Percentiles rank a stretch among this genome's conserved stretches.
Evolutionary conservation across 768 basidiomycete species (phyloP).

Genomic region (Pleurotus eryngii): DNA sequence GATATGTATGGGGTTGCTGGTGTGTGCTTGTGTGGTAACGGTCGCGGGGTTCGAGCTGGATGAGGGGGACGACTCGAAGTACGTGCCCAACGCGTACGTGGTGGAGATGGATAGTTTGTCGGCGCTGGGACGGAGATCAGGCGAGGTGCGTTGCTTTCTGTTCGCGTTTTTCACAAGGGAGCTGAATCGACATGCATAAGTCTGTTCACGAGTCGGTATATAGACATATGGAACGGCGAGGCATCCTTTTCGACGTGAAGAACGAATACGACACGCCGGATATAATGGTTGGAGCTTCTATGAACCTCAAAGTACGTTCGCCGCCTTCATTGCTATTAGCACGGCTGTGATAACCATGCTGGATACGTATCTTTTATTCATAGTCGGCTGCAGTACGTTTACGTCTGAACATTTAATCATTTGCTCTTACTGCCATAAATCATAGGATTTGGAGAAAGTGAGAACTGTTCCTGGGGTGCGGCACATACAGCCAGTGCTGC

Average conservation of each 20-base stretch:
- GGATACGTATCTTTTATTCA: background rate
- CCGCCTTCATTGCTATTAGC: background rate
- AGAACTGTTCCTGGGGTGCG: slow-evolving; percentile 47
- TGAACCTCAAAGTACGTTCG: slow-evolving; percentile 43
- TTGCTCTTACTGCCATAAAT: background rate
- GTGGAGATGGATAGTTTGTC: slow-evolving; percentile 6
- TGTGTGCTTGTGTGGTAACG: too few relatives aligned
- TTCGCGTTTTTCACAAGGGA: background rate
- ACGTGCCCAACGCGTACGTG: slow-evolving; percentile 3
- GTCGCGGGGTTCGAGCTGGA: background rate
- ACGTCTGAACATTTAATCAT: background rate
- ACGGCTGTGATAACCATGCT: background rate
- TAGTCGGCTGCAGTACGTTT: background rate
- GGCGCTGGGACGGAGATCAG: background rate
- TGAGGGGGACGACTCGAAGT: background rate
- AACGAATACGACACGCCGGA: slow-evolving; percentile 50
- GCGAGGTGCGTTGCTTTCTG: background rate
- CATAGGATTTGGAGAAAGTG: slow-evolving; percentile 41
- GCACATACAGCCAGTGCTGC: slow-evolving; percentile 54
- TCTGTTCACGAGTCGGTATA: slow-evolving; percentile 44
- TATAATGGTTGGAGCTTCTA: slow-evolving; percentile 56
- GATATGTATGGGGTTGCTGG: too few relatives aligned
- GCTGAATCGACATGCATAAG: background rate
- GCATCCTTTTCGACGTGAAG: slow-evolving; percentile 40
- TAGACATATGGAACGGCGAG: slow-evolving; percentile 37